These are phyloP conservation scores for Amanita pallidorosea DNA, from an alignment of 768 basidiomycete species.

Conservation along the genomic window DNA sequence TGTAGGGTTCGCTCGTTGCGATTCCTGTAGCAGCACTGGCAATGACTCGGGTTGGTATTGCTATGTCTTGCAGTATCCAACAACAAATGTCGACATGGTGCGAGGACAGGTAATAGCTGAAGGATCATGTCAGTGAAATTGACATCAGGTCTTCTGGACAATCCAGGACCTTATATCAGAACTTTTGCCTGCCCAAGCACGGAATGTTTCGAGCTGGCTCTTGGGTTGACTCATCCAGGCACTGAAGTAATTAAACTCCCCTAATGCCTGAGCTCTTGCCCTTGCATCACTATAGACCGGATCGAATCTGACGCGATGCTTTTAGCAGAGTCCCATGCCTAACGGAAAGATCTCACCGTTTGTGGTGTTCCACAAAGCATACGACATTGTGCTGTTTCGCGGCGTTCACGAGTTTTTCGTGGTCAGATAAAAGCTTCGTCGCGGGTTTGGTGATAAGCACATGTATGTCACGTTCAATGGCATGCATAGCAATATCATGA, in stretches of 20 bases:
- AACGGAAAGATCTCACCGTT: constrained; percentile 35
- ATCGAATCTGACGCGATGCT: constrained; percentile 42
- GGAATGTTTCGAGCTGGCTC: constrained; percentile 89
- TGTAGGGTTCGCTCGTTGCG: constrained; percentile 81
- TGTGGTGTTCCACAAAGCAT: constrained; percentile 94
- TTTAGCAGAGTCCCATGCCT: not conserved
- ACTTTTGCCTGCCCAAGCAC: constrained; percentile 91
- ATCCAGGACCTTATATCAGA: constrained; percentile 69
- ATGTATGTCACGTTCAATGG: constrained; percentile 76
- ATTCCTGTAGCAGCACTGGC: constrained; percentile 89
- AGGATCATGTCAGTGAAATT: not conserved
- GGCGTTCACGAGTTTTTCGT: constrained; percentile 64
- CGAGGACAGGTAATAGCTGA: constrained; percentile 86
- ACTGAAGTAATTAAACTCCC: constrained; percentile 92
- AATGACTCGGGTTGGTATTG: constrained; percentile 74
- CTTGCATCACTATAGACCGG: constrained; percentile 90
- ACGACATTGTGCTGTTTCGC: constrained; percentile 74
- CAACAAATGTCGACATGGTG: constrained; percentile 89
- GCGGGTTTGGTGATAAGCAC: constrained; percentile 93
- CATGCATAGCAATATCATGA: constrained; percentile 75
- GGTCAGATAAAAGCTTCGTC: constrained; percentile 76
- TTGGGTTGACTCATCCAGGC: constrained; percentile 99
- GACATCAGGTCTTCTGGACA: constrained; percentile 6
- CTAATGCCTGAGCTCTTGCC: constrained; percentile 61
- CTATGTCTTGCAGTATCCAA: constrained; percentile 73